Base-by-base conservation (phyloP, 1,284 basidiomycete genomes). In the Naganishia cerealis region DNA sequence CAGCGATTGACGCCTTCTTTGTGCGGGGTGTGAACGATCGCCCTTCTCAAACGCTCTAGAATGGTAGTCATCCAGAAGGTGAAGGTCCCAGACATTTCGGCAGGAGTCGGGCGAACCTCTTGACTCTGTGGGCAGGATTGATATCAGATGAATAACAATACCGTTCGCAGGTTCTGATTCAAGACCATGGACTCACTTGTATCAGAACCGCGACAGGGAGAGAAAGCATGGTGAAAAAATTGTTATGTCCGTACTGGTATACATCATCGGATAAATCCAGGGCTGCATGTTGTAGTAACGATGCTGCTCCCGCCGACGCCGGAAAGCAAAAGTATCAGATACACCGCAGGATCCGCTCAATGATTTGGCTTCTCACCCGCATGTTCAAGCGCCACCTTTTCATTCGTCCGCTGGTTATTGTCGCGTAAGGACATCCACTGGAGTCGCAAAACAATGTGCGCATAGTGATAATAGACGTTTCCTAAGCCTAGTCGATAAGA, bases 191-290 rank as follows among this genome's bases (percentile, higher is more conserved):
- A 50, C 65, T 50, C 36, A 54, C 66, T 50, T 67, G 66, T 13
- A 67, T 33, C 21, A 67, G 33, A 9, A 67, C 39, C 16, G 57
- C 66, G 12, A 55, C 50, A 5, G 57, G 36, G 15, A 61, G 40
- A 13, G 66, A 67, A 7, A 67, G 33, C 66, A 67, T 67, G 29
- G 66, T 67, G 16, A 67, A 67, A 10, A 39, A 48, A 38, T 67
- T 67, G 48, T 67, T 67, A 29, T 67, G 66, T 6, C 36, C 50
- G 29, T 54, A 67, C 7, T 58, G 66, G 26, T 50, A 59, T 4
- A 61, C 66, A 8, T 67, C 40, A 29, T 40, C 26, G 15, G 46
- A 48, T 57, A 61, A 15, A 24, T 52, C 56, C 3, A 38, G 13
- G 5, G 66, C 66, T 3, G 66, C 66, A 26, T 59, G 55, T 55